Evolutionary conservation across 2,329 filamentous ascomycete species (phyloP), one percentile per base, ranked within the genome.

Genomic region (Chaetomium olivaceum): DNA sequence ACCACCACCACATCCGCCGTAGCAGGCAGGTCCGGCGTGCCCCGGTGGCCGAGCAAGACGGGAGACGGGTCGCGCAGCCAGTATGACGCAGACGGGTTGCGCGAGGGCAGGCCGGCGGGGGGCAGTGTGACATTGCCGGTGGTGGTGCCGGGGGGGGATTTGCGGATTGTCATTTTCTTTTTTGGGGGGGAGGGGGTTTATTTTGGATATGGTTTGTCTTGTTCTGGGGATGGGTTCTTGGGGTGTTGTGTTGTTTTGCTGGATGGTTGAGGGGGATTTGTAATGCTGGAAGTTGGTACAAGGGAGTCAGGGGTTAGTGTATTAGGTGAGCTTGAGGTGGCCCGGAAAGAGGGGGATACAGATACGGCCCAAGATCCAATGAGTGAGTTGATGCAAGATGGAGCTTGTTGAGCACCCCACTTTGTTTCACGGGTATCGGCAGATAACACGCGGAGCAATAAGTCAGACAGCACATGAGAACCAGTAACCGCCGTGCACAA

Each of bases 11-110:
- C 82, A 75, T 92, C 90, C 0, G 88, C 87, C 55, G 80, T 77
- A 2, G 76, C 71, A 1, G 91, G 91, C 25, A 93, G 79, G 7
- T 85, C 77, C 0, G 79, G 73, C 0, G 91, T 93, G 0, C 89
- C 89, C 19, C 86, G 83, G 73, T 92, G 88, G n/a, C 87, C 87
- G 0, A 87, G 77, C 5, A 94, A 82, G 64, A 82, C 81, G 61
- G 82, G 73, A 3, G 89, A 91, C 0, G 89, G 89, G 66, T 90
- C 82, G 61, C 81, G 83, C 73, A 91, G 90, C 91, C 91, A 94
- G 80, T 90, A 93, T 0, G 91, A 91, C 29, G 77, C 74, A 3
- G 87, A 89, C 50, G 88, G 85, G 48, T 84, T 80, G 3, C 80
- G 77, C 2, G 85, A 85, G 2, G 90, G 90, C 23, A 92, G 81